Evolutionary conservation across 257 asterid species (phyloP), one percentile per base, ranked within the genome.

Genomic region (Solanum clarkiae): DNA sequence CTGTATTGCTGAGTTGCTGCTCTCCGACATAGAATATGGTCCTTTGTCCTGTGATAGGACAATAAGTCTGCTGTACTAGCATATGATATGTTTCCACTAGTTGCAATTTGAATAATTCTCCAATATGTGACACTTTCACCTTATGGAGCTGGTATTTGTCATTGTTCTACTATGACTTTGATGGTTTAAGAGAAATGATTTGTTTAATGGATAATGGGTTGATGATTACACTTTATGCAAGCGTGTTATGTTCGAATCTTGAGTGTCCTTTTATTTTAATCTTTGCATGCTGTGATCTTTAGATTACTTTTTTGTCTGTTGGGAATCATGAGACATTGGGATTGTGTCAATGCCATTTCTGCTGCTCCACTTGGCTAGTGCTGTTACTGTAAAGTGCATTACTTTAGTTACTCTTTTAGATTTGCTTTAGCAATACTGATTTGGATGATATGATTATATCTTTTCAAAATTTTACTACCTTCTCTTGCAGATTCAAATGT

Each of bases 271-370:
- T 77, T 29, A 79, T 79, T 79, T 72, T 16, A 26, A 29, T 51
- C 18, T 79, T 79, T 79, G 83, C 83, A 79, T 53, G 83, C 65
- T 79, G 24, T 79, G 47, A 29, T 79, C 83, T 79, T 29, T 79
- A 15, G 49, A 0, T 53, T 53, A 79, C 65, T 79, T 53, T 79
- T 79, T 53, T 79, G 49, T 79, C 83, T 77, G 65, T 53, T 77
- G 45, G 65, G 65, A 77, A 77, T 77, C 65, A 77, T 77, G 82
- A 77, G 82, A 77, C 82, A 77, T 26, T 77, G 82, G 65, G 82
- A 77, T 77, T 77, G 53, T 16, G 54, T 70, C 29, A 15, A 16
- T 68, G 14, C 77, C 51, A 15, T 68, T 29, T 49, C 45, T 49
- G 44, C 24, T 47, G 60, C 60, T 49, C 62, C 81, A 75, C 81